A percentile compares a stretch with the other conserved stretches of the same genome.
phyloP scores from a whole-genome alignment of 148 eudicot genomes.

The Polygonum aviculare region DNA sequence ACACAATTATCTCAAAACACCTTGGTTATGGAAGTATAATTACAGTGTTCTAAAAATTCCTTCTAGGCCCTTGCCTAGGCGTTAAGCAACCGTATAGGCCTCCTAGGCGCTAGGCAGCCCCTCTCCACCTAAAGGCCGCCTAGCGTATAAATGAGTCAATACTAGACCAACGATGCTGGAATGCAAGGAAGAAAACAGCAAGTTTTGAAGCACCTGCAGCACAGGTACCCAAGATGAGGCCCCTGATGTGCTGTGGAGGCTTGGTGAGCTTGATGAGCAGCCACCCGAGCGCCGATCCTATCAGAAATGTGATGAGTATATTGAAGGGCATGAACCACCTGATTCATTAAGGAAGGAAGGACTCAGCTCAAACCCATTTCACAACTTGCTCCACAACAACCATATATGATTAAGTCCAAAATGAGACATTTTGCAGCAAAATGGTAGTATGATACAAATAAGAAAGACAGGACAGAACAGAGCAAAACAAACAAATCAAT shows the following conservation, averaged over 20 bases:
- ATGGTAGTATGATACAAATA: neutral
- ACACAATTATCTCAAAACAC: neutral
- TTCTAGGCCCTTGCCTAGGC: no score
- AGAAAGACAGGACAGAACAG: neutral
- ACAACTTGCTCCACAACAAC: neutral
- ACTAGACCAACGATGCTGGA: neutral
- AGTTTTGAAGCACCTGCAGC: conserved; percentile 29
- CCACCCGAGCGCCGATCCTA: conserved; percentile 43
- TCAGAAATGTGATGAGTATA: conserved; percentile 27
- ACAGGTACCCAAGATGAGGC: conserved; percentile 35
- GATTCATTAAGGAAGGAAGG: neutral
- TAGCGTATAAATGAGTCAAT: no score
- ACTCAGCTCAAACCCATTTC: neutral
- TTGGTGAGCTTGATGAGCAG: conserved; percentile 25
- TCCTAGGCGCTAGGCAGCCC: no score
- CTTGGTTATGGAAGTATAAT: neutral
- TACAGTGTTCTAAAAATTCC: neutral
- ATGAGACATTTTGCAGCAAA: neutral
- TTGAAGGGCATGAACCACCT: conserved; percentile 56
- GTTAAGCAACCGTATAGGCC: no score
- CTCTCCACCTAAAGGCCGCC: no score
- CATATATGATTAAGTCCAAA: neutral
- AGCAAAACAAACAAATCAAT: neutral
- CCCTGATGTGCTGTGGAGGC: conserved; percentile 35
- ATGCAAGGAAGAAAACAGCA: neutral